Percentiles rank a stretch among this genome's conserved stretches.
Conservation (phyloP, 345 rosid genomes). For the Gossypium longicalyx region DNA sequence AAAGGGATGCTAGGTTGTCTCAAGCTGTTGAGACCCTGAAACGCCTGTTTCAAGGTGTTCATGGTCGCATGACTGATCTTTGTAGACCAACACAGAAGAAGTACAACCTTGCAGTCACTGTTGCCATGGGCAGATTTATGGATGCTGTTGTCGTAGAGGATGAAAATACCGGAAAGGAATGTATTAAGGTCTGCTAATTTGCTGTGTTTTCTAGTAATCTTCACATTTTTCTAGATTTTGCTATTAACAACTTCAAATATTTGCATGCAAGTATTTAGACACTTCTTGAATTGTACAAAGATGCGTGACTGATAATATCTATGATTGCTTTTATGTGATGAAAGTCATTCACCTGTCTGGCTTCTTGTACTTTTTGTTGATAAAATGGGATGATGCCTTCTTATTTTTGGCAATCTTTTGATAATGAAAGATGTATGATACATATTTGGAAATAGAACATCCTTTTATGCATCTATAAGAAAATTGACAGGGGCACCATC, state of each 20-base stretch:
- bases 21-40: constrained; percentile 91
- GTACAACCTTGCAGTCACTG: constrained; percentile 95
- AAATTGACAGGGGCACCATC: background rate
- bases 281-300: background rate
- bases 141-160: constrained; percentile 97
- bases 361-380: background rate
- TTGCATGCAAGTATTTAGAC: background rate
- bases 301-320: background rate
- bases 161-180: constrained; percentile 92
- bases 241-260: background rate
- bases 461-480: background rate
- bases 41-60: constrained; percentile 91
- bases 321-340: background rate
- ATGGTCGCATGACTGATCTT: constrained; percentile 95
- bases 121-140: constrained; percentile 98
- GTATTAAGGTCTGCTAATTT: constrained; percentile 70
- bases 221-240: background rate
- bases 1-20: constrained; percentile 83
- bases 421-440: background rate
- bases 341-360: background rate
- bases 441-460: background rate
- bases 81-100: constrained; percentile 91
- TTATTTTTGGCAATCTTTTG: background rate
- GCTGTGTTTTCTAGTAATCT: background rate
- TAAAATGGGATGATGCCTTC: background rate